Evolutionary conservation across 2,329 filamentous ascomycete genomes (phyloP), one percentile per base, ranked within the genome.

Genomic region (Chalara sp.): DNA sequence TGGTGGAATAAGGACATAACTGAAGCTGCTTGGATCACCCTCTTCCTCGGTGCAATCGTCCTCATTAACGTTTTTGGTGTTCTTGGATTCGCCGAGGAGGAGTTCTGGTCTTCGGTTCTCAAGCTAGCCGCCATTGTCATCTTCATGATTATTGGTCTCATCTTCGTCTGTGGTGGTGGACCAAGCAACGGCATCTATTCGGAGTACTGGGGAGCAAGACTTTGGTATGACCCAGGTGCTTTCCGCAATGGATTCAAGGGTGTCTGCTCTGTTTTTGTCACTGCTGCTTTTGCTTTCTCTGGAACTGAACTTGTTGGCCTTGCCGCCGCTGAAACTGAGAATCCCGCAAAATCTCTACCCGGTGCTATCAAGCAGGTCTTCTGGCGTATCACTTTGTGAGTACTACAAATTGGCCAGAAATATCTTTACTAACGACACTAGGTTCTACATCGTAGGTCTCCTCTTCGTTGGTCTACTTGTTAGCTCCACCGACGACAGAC

Each of bases 311-410:
- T 88, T 6, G 83, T 89, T 44, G 86, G 86, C 49, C 76, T 90
- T 10, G 85, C 86, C 3, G 86, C 86, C 1, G 87, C 86, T 37
- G 86, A 90, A 65, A 85, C 86, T 1, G 81, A 78, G 29, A 88
- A 89, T 62, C 86, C 86, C 2, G 78, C 84, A 50, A 87, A 91
- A 65, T 86, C 85, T 1, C 76, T 96, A 0, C 91, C 91, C 0
- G 89, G 83, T 0, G 90, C 90, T 8, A 83, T 93, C 62, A 95
- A 93, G 70, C 89, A 95, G 66, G 89, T 95, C 21, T 95, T 95
- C 69, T 96, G 89, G 89, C 85, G 90, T 62, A 95, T 96, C 63
- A 82, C 83, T 6, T 76, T 93, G 40, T 56, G 46, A 37, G 45
- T 52, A 46, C 29, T 31, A 40, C 12, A 10, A 7, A 44, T 3